phyloP scores from a whole-genome alignment of 2,329 filamentous ascomycete genomes.

The Colletotrichum gloeosporioides region DNA sequence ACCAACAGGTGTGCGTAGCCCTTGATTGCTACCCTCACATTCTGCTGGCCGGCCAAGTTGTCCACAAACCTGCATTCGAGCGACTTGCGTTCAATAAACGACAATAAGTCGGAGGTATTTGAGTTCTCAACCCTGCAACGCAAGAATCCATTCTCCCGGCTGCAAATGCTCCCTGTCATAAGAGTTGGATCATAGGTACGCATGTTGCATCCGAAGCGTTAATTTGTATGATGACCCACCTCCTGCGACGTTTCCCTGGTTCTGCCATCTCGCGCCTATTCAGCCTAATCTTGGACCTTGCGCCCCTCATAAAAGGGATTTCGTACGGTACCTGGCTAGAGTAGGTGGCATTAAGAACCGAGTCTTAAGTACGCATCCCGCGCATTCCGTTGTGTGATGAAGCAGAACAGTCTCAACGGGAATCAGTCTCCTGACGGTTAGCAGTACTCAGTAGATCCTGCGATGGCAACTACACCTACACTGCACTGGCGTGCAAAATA shows the following conservation, averaged over 20 bases:
- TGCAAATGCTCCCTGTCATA: background rate
- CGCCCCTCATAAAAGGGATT: background rate
- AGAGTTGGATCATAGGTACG: background rate
- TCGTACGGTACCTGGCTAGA: background rate
- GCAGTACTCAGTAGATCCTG: rapidly evolving
- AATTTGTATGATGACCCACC: background rate
- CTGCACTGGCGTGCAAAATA: background rate
- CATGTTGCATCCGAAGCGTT: background rate
- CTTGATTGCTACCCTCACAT: background rate
- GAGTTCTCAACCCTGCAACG: background rate
- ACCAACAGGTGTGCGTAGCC: background rate
- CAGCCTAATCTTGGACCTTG: background rate
- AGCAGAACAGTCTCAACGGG: background rate
- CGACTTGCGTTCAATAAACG: background rate
- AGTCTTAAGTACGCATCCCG: background rate
- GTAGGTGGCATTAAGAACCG: background rate
- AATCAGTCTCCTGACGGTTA: rapidly evolving
- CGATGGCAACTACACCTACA: background rate
- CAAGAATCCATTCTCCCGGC: background rate
- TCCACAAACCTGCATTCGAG: background rate
- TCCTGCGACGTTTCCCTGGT: background rate
- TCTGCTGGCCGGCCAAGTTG: background rate
- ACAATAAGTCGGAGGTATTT: background rate
- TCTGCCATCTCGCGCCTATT: background rate
- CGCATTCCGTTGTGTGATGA: background rate